Evolutionary conservation across 805 yeast species (phyloP).

Genomic region (Metschnikowia chrysomelidarum): DNA sequence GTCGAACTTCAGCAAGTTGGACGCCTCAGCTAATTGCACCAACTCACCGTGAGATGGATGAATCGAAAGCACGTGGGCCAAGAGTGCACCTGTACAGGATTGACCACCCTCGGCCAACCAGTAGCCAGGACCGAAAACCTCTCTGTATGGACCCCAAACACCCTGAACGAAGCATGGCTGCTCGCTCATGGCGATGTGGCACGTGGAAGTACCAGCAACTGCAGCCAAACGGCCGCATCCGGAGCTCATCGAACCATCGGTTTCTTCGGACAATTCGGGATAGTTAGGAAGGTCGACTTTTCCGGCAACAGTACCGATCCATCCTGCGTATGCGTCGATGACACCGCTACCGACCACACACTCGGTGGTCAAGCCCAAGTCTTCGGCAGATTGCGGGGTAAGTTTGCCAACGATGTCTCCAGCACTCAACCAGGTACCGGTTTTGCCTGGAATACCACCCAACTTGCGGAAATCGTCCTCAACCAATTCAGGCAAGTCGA

Average conservation of each 20-base stretch:
- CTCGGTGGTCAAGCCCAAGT: slow-evolving; percentile 74
- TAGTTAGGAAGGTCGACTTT: slow-evolving; percentile 63
- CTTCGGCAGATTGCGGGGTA: slow-evolving; percentile 64
- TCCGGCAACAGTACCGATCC: slow-evolving; percentile 98
- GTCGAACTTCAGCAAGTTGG: slow-evolving; percentile 76
- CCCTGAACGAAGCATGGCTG: slow-evolving; percentile 90
- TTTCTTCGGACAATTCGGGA: slow-evolving; percentile 46
- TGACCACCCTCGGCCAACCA: slow-evolving; percentile 99
- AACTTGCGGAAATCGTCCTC: slow-evolving; percentile 73
- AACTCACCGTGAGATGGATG: slow-evolving; percentile 87
- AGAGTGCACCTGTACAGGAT: slow-evolving; percentile 91
- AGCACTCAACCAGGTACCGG: slow-evolving; percentile 76
- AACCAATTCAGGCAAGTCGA: slow-evolving; percentile 75
- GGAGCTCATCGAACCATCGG: slow-evolving; percentile 46
- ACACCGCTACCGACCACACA: slow-evolving; percentile 94
- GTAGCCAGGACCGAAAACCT: slow-evolving; percentile 81
- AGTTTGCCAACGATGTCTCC: slow-evolving; percentile 87
- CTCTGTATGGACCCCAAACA: slow-evolving; percentile 98
- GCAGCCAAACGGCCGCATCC: slow-evolving; percentile 91
- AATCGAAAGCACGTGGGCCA: slow-evolving; percentile 81
- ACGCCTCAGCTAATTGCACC: slow-evolving; percentile 61
- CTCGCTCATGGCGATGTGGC: slow-evolving; percentile 85
- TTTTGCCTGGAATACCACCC: slow-evolving; percentile 78
- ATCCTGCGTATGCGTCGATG: slow-evolving; percentile 97
- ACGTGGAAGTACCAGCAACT: slow-evolving; percentile 97